A percentile compares a stretch with the other conserved stretches of the same genome.
Evolutionary conservation across 1,284 basidiomycete species (phyloP).

Genomic region (Tilletia indica): DNA sequence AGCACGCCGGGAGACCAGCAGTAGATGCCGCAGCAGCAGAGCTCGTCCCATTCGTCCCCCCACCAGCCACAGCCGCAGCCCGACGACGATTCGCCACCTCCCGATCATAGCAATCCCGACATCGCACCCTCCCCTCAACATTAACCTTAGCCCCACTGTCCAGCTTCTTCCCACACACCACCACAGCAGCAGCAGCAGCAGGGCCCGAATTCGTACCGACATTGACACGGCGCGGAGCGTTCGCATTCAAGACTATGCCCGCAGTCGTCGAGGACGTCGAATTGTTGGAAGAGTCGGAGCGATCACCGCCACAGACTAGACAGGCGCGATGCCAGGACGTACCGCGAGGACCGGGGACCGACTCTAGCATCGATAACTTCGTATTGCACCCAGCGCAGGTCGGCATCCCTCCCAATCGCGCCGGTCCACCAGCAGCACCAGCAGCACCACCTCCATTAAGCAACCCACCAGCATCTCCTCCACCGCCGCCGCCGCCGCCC

Average conservation of each 20-base stretch:
- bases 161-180: constrained; percentile 34
- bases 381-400: constrained; percentile 33
- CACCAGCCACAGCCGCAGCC: not conserved
- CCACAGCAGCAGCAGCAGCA: not conserved
- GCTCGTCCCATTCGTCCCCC: too few species aligned
- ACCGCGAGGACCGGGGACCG: constrained; percentile 35
- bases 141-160: constrained; percentile 44
- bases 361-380: constrained; percentile 38
- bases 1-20: too few species aligned
- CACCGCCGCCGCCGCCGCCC: too few species aligned
- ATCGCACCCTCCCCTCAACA: constrained; percentile 35
- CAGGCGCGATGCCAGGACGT: constrained; percentile 39
- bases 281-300: not conserved
- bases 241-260: not conserved
- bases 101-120: constrained; percentile 37
- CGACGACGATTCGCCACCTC: constrained; percentile 18
- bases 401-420: constrained; percentile 35
- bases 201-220: not conserved
- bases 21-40: too few species aligned
- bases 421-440: not conserved
- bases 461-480: too few species aligned
- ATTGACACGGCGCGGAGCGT: not conserved
- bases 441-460: not conserved
- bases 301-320: constrained; percentile 32
- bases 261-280: too few species aligned